These are phyloP conservation scores for Leptographium wingfieldii DNA, from an alignment of 2,329 filamentous ascomycete species.

Conservation along the genomic window DNA sequence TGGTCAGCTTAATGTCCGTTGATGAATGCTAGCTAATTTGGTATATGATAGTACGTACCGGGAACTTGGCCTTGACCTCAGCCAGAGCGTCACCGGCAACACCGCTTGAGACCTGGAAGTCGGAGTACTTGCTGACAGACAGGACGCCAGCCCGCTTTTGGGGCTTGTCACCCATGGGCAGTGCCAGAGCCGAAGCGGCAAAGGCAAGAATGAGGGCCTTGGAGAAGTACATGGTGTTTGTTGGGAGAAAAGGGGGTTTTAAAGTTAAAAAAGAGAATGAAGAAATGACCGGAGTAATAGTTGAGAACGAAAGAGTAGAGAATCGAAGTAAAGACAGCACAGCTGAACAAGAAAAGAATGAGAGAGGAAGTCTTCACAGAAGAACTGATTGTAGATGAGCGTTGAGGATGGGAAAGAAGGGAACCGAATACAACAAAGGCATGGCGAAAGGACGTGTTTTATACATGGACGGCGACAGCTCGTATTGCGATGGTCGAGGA, in stretches of 20 bases:
- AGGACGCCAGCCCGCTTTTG: slow-evolving; percentile 20
- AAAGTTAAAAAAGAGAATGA: neutral
- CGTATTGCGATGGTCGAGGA: neutral
- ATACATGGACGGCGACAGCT: neutral
- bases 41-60: slow-evolving; percentile 21
- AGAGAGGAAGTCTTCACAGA: slow-evolving; percentile 9
- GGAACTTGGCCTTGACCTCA: slow-evolving; percentile 41
- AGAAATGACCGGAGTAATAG: neutral
- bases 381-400: slow-evolving; percentile 3
- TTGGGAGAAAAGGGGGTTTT: neutral
- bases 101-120: slow-evolving; percentile 38
- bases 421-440: neutral
- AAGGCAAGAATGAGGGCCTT: slow-evolving; percentile 25
- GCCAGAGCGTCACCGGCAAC: slow-evolving; percentile 38
- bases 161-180: slow-evolving; percentile 14
- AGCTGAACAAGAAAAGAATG: slow-evolving; percentile 9
- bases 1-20: neutral
- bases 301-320: neutral
- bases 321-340: slow-evolving; percentile 9
- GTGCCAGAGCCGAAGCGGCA: slow-evolving; percentile 21
- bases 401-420: slow-evolving; percentile 4
- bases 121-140: slow-evolving; percentile 17
- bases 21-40: neutral
- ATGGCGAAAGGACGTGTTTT: neutral
- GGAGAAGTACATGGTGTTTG: slow-evolving; percentile 22